Percentiles rank a stretch among this genome's conserved stretches.
Evolutionary conservation across 2,329 filamentous ascomycete species (phyloP).

Genomic region (Aspergillus quadricinctus): DNA sequence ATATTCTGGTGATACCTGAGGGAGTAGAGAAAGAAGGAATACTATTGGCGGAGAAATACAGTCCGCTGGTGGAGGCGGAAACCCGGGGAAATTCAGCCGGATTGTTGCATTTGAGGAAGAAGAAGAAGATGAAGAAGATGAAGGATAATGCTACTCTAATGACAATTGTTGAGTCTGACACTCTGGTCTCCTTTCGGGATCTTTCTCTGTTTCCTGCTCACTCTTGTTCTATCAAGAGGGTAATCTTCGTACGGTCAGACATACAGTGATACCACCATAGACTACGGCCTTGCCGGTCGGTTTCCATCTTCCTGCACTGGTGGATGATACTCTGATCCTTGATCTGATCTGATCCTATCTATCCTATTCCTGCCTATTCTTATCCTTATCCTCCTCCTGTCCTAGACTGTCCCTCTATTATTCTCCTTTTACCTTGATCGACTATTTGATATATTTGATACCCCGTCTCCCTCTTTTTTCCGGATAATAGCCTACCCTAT

Average conservation of each 20-base stretch:
- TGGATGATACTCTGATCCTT: background rate
- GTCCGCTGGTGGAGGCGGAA: constrained; percentile 17
- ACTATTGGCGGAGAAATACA: constrained; percentile 34
- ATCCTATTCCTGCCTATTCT: background rate
- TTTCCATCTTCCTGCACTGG: background rate
- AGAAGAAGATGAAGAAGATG: background rate
- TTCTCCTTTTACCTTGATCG: background rate
- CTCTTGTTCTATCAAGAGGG: background rate
- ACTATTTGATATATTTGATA: background rate
- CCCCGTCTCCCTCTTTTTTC: background rate
- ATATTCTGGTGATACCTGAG: too few species aligned
- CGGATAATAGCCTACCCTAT: background rate
- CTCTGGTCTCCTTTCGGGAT: background rate
- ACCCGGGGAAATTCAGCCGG: constrained; percentile 21
- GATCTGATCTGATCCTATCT: too few species aligned
- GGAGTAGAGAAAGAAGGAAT: too few species aligned
- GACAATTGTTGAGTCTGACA: background rate
- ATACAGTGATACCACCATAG: too few species aligned
- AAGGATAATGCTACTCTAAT: background rate
- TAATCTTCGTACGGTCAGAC: background rate
- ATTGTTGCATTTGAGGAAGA: too few species aligned
- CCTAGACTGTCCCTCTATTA: background rate
- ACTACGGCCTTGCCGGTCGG: background rate
- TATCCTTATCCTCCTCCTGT: background rate
- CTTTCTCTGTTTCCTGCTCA: background rate